Conservation (phyloP, 495 filamentous ascomycete genomes). For the Delitschia confertaspora region DNA sequence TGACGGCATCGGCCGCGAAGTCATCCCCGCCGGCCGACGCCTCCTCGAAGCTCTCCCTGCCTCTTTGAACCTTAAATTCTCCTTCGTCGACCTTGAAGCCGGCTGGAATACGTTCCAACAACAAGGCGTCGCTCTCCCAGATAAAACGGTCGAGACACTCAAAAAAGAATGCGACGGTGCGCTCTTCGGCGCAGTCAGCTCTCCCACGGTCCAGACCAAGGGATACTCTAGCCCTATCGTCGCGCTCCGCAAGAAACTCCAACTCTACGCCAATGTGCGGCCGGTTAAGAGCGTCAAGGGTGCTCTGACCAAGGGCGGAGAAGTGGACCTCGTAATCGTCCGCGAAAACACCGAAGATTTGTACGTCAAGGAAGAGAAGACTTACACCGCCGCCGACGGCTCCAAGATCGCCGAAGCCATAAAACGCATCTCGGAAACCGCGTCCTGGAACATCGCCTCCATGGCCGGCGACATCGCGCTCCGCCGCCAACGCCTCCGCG, state of each 20-base stretch:
- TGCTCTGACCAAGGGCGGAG: slow-evolving; percentile 48
- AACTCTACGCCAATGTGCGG: slow-evolving; percentile 94
- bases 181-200: slow-evolving; percentile 90
- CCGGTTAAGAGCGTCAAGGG: slow-evolving; percentile 95
- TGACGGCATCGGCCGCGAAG: slow-evolving; percentile 96
- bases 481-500: slow-evolving; percentile 69
- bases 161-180: slow-evolving; percentile 89
- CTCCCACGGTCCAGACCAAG: slow-evolving; percentile 75
- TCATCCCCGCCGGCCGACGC: slow-evolving; percentile 88
- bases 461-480: slow-evolving; percentile 94
- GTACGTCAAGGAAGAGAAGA: slow-evolving; percentile 96
- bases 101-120: slow-evolving; percentile 88
- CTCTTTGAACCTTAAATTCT: slow-evolving; percentile 80
- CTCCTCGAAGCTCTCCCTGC: slow-evolving; percentile 82
- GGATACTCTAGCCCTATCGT: slow-evolving; percentile 98
- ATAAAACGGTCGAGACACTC: slow-evolving; percentile 77
- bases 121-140: slow-evolving; percentile 78
- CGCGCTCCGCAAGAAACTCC: slow-evolving; percentile 86
- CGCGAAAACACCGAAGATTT: slow-evolving; percentile 98
- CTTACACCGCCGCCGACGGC: slow-evolving; percentile 58
- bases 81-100: slow-evolving; percentile 83
- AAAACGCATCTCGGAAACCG: slow-evolving; percentile 86
- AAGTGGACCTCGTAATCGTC: slow-evolving; percentile 95
- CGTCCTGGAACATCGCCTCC: slow-evolving; percentile 71
- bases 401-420: slow-evolving; percentile 86